Conservation (phyloP, 2,329 filamentous ascomycete species). For the Monosporascus sp. region DNA sequence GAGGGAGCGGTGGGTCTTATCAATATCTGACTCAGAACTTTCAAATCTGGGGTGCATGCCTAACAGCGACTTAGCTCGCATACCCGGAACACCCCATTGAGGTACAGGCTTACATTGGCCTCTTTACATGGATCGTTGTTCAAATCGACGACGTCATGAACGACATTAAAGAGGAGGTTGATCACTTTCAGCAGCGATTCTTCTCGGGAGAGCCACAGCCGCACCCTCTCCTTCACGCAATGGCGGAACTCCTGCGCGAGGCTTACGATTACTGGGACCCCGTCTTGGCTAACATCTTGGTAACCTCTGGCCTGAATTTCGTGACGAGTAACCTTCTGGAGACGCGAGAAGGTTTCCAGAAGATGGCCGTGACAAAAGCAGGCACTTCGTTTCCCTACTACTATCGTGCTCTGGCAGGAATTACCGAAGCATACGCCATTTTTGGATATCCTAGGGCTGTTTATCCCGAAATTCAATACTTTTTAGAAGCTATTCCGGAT, state of each 20-base stretch:
- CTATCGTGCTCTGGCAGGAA: conserved; percentile 14
- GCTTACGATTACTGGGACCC: conserved; percentile 15
- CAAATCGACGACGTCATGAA: conserved; percentile 16
- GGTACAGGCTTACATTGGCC: conserved; percentile 14
- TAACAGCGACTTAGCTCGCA: conserved; percentile 9
- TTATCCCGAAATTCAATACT: conserved; percentile 12
- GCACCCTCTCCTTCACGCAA: conserved; percentile 13
- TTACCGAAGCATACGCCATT: conserved; percentile 15
- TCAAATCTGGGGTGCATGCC: neutral
- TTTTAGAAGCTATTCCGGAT: conserved; percentile 17
- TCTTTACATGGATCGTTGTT: conserved; percentile 18
- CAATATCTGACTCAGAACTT: neutral
- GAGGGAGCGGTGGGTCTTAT: conserved; percentile 9
- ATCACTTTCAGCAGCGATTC: conserved; percentile 12
- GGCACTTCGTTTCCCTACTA: conserved; percentile 15
- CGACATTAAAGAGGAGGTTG: conserved; percentile 12
- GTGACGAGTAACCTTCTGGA: conserved; percentile 16
- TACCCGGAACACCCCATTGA: conserved; percentile 12
- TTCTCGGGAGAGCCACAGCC: conserved; percentile 14
- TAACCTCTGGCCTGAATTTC: conserved; percentile 16
- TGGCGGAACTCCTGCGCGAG: conserved; percentile 7
- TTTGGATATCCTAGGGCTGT: conserved; percentile 15
- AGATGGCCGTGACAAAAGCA: conserved; percentile 8
- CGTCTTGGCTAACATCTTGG: conserved; percentile 8
- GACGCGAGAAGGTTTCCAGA: conserved; percentile 14